These are phyloP conservation scores for Capronia coronata DNA, from an alignment of 2,329 filamentous ascomycete species.

Conservation along the genomic window DNA sequence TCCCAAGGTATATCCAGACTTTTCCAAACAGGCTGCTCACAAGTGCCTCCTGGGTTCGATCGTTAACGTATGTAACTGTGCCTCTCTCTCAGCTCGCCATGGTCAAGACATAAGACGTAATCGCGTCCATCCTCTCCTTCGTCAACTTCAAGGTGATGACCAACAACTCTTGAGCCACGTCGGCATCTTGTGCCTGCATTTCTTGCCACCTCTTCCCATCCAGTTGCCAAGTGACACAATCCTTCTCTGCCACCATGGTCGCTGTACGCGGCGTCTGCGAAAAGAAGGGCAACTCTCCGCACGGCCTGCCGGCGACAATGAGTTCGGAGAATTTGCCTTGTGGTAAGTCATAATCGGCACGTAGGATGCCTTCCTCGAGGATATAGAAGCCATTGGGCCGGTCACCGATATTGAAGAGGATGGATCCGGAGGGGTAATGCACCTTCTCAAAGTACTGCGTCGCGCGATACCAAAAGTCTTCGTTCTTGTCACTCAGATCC, in stretches of 20 bases:
- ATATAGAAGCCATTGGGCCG: conserved; percentile 79
- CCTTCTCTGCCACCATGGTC: conserved; percentile 74
- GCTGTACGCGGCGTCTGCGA: conserved; percentile 81
- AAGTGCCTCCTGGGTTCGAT: neutral
- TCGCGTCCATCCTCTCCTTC: conserved; percentile 78
- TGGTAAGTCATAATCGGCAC: conserved; percentile 83
- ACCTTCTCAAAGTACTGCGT: conserved; percentile 67
- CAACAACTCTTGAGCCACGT: conserved; percentile 76
- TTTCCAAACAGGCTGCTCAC: too few relatives aligned
- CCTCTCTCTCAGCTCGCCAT: conserved; percentile 16
- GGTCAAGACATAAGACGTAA: conserved; percentile 48
- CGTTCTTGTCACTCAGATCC: conserved; percentile 73
- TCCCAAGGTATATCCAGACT: neutral
- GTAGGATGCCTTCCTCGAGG: conserved; percentile 78
- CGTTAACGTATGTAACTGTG: neutral
- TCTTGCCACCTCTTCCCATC: conserved; percentile 63
- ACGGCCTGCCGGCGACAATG: conserved; percentile 90
- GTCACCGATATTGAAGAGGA: conserved; percentile 74
- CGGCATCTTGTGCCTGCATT: conserved; percentile 65
- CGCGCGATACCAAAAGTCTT: conserved; percentile 90
- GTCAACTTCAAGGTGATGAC: conserved; percentile 87
- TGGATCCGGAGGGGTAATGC: conserved; percentile 60
- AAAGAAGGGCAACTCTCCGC: conserved; percentile 94
- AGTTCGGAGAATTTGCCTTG: conserved; percentile 85
- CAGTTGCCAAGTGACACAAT: conserved; percentile 78